Conservation (phyloP, 371 early-diverging fungal genomes). For the Lichtheimia ornata region DNA sequence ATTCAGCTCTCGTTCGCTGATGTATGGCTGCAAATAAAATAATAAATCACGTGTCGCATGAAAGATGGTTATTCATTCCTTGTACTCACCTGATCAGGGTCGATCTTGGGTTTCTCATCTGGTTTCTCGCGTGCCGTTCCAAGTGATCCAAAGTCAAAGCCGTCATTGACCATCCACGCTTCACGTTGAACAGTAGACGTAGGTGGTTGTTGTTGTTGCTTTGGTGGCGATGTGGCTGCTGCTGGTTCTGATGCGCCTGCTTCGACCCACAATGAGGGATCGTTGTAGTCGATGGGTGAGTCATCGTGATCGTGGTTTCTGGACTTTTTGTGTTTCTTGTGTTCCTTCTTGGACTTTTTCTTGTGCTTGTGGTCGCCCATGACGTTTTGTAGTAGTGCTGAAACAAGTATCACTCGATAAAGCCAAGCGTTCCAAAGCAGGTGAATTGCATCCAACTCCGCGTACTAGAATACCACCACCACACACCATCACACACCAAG, state of each 20-base stretch:
- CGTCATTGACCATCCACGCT: slow-evolving; percentile 51
- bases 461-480: not conserved
- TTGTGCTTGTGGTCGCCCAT: slow-evolving; percentile 52
- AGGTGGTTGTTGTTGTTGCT: slow-evolving; percentile 7
- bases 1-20: slow-evolving; percentile 59
- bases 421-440: not conserved
- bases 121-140: slow-evolving; percentile 29
- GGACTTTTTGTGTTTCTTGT: slow-evolving; percentile 42
- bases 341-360: slow-evolving; percentile 36
- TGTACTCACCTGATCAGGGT: slow-evolving; percentile 41
- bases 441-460: not conserved
- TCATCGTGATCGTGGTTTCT: slow-evolving; percentile 16
- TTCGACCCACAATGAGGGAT: slow-evolving; percentile 52
- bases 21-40: slow-evolving; percentile 32
- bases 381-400: not conserved
- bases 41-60: not conserved
- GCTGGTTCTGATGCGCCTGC: slow-evolving; percentile 21
- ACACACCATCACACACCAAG: not conserved
- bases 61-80: slow-evolving; percentile 1
- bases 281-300: slow-evolving; percentile 44
- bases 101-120: slow-evolving; percentile 32
- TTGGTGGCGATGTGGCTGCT: slow-evolving; percentile 1
- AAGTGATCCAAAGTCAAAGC: slow-evolving; percentile 44
- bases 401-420: slow-evolving; percentile 1
- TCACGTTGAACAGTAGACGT: slow-evolving; percentile 25